Percentiles rank a stretch among this genome's conserved stretches.
Conservation (phyloP, 2,329 filamentous ascomycete species). For the Alternaria atra region DNA sequence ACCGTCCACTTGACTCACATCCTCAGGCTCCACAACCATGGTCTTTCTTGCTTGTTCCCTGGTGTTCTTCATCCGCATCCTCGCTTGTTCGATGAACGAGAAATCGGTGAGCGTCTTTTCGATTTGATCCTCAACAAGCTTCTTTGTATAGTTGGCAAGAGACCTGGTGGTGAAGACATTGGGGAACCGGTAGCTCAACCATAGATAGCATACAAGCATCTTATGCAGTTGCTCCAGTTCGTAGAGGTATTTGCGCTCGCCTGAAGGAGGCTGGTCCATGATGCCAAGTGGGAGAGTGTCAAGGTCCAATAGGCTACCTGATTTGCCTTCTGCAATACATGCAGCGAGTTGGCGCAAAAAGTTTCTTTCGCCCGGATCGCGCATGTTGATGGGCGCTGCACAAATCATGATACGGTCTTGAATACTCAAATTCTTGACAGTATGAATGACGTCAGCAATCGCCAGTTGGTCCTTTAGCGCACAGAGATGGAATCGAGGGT, state of each 20-base stretch:
- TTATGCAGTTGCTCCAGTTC: slow-evolving; percentile 82
- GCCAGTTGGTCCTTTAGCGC: slow-evolving; percentile 68
- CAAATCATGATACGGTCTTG: slow-evolving; percentile 80
- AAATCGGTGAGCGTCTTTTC: slow-evolving; percentile 68
- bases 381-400: slow-evolving; percentile 71
- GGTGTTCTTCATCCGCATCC: slow-evolving; percentile 8
- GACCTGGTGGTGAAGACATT: slow-evolving; percentile 79
- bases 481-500: slow-evolving; percentile 76
- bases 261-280: slow-evolving; percentile 66
- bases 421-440: slow-evolving; percentile 71
- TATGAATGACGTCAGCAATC: slow-evolving; percentile 78
- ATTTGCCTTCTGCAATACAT: slow-evolving; percentile 72
- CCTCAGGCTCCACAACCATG: slow-evolving; percentile 1
- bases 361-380: slow-evolving; percentile 55
- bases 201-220: slow-evolving; percentile 83
- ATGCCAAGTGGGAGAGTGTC: slow-evolving; percentile 74
- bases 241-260: slow-evolving; percentile 66
- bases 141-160: slow-evolving; percentile 81
- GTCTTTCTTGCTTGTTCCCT: slow-evolving; percentile 19
- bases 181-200: slow-evolving; percentile 89
- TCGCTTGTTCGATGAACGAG: slow-evolving; percentile 49
- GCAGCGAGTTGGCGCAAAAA: slow-evolving; percentile 72
- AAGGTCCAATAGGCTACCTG: slow-evolving; percentile 76
- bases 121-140: slow-evolving; percentile 79
- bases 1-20: slow-evolving; percentile 1